These are phyloP conservation scores for Boletus vermiculosoides DNA, from an alignment of 768 basidiomycete genomes.

Conservation along the genomic window DNA sequence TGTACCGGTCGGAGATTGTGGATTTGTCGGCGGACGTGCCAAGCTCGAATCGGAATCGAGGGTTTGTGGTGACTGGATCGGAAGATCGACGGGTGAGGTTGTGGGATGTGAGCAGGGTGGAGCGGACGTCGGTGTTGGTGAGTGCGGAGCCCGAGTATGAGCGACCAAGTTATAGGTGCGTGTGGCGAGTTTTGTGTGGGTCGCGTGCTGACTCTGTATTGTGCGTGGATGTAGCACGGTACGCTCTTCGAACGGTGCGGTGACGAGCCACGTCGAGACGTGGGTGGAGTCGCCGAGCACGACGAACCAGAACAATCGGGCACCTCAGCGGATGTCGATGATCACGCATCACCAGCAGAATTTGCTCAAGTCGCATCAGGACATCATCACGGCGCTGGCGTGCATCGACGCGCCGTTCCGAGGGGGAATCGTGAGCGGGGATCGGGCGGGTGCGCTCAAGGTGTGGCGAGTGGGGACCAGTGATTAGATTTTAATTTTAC, in stretches of 20 bases:
- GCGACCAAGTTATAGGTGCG: slow-evolving; percentile 73
- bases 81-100: slow-evolving; percentile 85
- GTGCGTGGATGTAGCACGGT: slow-evolving; percentile 36
- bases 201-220: slow-evolving; percentile 1
- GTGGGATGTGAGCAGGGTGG: slow-evolving; percentile 79
- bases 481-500: slow-evolving; percentile 27
- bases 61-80: slow-evolving; percentile 85
- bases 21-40: slow-evolving; percentile 42
- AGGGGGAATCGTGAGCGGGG: slow-evolving; percentile 89
- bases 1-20: slow-evolving; percentile 52
- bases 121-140: slow-evolving; percentile 76
- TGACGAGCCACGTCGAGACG: slow-evolving; percentile 60
- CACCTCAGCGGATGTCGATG: slow-evolving; percentile 72
- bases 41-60: slow-evolving; percentile 46
- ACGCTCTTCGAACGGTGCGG: slow-evolving; percentile 39
- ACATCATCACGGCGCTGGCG: slow-evolving; percentile 81
- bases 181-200: not conserved
- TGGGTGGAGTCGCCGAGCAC: slow-evolving; percentile 49
- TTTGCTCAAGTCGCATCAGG: slow-evolving; percentile 83
- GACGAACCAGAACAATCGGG: slow-evolving; percentile 56
- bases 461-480: slow-evolving; percentile 76
- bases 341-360: slow-evolving; percentile 83
- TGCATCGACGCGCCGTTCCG: slow-evolving; percentile 92
- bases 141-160: slow-evolving; percentile 76
- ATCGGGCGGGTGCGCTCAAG: slow-evolving; percentile 86